A percentile compares a stretch with the other conserved stretches of the same genome.
Evolutionary conservation across 306 rosid species (phyloP).

Genomic region (Sechiopsis laciniata): DNA sequence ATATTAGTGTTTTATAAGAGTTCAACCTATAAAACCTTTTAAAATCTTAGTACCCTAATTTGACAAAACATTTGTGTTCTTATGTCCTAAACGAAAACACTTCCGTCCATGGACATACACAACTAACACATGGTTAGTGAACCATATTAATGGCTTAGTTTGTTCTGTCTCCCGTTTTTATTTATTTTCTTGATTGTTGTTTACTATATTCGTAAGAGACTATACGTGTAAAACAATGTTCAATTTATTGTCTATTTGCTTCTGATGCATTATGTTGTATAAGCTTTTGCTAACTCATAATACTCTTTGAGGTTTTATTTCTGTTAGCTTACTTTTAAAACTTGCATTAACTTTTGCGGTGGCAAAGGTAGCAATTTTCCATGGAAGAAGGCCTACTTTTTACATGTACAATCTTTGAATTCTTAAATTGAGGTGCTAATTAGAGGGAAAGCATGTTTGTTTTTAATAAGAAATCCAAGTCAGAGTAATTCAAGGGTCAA

Average conservation of each 20-base stretch:
- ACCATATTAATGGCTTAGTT: too few relatives aligned
- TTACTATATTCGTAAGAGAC: too few relatives aligned
- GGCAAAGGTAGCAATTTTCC: not conserved
- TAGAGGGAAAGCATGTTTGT: not conserved
- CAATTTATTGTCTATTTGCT: not conserved
- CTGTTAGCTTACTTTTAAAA: not conserved
- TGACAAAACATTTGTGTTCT: too few relatives aligned
- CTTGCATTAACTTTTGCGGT: too few relatives aligned
- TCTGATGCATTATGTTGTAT: not conserved
- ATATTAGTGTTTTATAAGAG: too few relatives aligned
- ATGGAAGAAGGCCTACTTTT: not conserved
- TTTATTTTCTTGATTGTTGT: too few relatives aligned
- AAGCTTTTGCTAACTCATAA: not conserved
- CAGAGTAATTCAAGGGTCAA: not conserved
- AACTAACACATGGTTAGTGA: too few relatives aligned
- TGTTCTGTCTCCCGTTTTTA: too few relatives aligned
- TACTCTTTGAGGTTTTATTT: not conserved
- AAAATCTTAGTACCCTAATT: too few relatives aligned
- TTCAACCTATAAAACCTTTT: too few relatives aligned
- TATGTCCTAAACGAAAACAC: too few relatives aligned
- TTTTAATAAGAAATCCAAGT: not conserved
- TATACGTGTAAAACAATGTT: not conserved
- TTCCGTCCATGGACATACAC: too few relatives aligned
- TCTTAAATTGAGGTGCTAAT: not conserved
- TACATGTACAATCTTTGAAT: not conserved